phyloP scores from a whole-genome alignment of 2,329 filamentous ascomycete species.

The Plenodomus tracheiphilus region DNA sequence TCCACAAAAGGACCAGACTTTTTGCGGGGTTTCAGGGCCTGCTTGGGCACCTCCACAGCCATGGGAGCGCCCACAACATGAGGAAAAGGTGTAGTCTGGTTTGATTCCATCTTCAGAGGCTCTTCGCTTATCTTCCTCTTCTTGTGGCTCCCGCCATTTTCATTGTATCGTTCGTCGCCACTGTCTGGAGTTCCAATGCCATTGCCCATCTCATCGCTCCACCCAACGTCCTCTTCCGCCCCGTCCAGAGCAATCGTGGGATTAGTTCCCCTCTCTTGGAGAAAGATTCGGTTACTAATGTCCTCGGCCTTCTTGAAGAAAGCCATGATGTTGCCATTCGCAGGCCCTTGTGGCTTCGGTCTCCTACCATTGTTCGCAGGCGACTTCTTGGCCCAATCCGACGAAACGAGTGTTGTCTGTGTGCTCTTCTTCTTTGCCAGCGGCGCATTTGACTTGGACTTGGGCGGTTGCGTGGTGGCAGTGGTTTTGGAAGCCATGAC shows the following conservation, averaged over 20 bases:
- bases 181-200: slow-evolving; percentile 22
- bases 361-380: slow-evolving; percentile 41
- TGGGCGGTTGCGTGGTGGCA: slow-evolving; percentile 22
- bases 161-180: slow-evolving; percentile 46
- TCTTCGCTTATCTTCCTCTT: slow-evolving; percentile 45
- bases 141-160: slow-evolving; percentile 48
- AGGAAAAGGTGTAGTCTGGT: slow-evolving; percentile 44
- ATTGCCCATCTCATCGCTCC: slow-evolving; percentile 32
- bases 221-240: slow-evolving; percentile 32
- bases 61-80: slow-evolving; percentile 4
- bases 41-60: slow-evolving; percentile 9
- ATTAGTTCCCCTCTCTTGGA: slow-evolving; percentile 35
- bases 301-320: slow-evolving; percentile 59
- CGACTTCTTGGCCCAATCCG: slow-evolving; percentile 37
- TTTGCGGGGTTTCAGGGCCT: slow-evolving; percentile 28
- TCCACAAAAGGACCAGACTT: slow-evolving; percentile 68
- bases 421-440: slow-evolving; percentile 26
- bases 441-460: slow-evolving; percentile 15
- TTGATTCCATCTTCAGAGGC: slow-evolving; percentile 10
- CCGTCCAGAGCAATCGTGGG: slow-evolving; percentile 23
- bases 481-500: slow-evolving; percentile 29
- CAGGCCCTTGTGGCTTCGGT: slow-evolving; percentile 43
- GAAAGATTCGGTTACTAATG: slow-evolving; percentile 43
- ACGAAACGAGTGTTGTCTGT: slow-evolving; percentile 41
- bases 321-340: slow-evolving; percentile 57